Percentiles rank a stretch among this genome's conserved stretches.
phyloP scores from a whole-genome alignment of 2,329 filamentous ascomycete species.

The Kalaharituber pfeilii region DNA sequence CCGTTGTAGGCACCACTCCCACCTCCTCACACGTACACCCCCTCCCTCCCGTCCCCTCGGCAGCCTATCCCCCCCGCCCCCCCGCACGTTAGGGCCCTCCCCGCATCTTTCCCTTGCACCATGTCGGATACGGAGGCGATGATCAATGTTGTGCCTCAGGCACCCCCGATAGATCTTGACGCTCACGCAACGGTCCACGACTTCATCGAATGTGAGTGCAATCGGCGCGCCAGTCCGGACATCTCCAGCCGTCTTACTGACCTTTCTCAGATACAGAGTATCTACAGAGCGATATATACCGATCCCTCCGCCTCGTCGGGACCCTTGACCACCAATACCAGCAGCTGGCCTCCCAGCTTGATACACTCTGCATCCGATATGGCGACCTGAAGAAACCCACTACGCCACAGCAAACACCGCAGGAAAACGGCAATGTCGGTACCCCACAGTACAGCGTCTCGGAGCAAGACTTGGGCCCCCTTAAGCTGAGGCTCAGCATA shows the following conservation, averaged over 20 bases:
- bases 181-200: slow-evolving; percentile 52
- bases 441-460: background rate
- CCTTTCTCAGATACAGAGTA: slow-evolving; percentile 38
- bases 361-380: slow-evolving; percentile 42
- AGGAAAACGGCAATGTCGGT: slow-evolving; percentile 22
- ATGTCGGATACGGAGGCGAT: slow-evolving; percentile 6
- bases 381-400: slow-evolving; percentile 34
- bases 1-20: background rate
- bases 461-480: background rate
- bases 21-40: background rate
- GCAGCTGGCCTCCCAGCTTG: slow-evolving; percentile 38
- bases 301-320: slow-evolving; percentile 47
- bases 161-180: slow-evolving; percentile 39
- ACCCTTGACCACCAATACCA: slow-evolving; percentile 44
- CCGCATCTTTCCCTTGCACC: too few species aligned
- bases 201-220: slow-evolving; percentile 43
- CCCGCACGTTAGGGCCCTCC: too few species aligned
- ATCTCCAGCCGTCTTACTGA: too few species aligned
- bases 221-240: too few species aligned
- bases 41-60: background rate
- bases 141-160: background rate
- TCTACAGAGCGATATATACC: slow-evolving; percentile 47
- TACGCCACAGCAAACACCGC: background rate
- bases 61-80: background rate
- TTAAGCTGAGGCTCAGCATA: slow-evolving; percentile 41